Evolutionary conservation across 2,329 filamentous ascomycete genomes (phyloP).

Genomic region (Alternaria postmessia): DNA sequence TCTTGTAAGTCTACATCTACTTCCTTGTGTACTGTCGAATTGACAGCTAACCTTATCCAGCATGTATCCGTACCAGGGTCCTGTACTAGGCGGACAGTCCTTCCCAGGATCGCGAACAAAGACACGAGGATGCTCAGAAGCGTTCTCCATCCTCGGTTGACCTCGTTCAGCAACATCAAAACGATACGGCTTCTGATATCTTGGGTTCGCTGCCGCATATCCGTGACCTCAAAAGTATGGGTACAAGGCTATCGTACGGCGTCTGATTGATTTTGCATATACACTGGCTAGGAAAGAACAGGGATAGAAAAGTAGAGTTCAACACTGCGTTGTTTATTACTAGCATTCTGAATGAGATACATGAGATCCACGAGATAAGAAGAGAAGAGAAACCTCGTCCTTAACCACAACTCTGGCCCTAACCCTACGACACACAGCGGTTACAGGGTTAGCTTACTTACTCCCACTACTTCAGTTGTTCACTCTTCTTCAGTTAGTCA

Average conservation of each 20-base stretch:
- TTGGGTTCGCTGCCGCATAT: slow-evolving; percentile 11
- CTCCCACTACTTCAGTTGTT: too few species aligned
- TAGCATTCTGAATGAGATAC: background rate
- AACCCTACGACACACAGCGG: too few species aligned
- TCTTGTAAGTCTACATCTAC: slow-evolving; percentile 68
- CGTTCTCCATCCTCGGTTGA: background rate
- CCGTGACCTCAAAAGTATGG: slow-evolving; percentile 10
- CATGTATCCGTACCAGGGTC: slow-evolving; percentile 58
- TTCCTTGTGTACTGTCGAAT: background rate
- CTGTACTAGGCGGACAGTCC: slow-evolving; percentile 47
- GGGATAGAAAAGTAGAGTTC: background rate
- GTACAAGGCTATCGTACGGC: slow-evolving; percentile 51
- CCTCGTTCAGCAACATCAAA: background rate
- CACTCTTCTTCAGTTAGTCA: too few species aligned
- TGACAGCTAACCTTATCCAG: slow-evolving; percentile 15
- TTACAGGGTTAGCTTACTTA: too few species aligned
- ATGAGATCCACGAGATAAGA: background rate
- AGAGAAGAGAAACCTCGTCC: background rate
- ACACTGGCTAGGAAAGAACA: background rate
- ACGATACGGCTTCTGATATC: slow-evolving; percentile 2
- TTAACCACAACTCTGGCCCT: too few species aligned
- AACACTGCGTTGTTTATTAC: background rate
- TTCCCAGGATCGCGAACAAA: background rate
- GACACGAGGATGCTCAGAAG: background rate
- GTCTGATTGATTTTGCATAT: slow-evolving; percentile 17